A percentile compares a stretch with the other conserved stretches of the same genome.
phyloP scores from a whole-genome alignment of 495 filamentous ascomycete genomes.

The Neurospora sublineolata region DNA sequence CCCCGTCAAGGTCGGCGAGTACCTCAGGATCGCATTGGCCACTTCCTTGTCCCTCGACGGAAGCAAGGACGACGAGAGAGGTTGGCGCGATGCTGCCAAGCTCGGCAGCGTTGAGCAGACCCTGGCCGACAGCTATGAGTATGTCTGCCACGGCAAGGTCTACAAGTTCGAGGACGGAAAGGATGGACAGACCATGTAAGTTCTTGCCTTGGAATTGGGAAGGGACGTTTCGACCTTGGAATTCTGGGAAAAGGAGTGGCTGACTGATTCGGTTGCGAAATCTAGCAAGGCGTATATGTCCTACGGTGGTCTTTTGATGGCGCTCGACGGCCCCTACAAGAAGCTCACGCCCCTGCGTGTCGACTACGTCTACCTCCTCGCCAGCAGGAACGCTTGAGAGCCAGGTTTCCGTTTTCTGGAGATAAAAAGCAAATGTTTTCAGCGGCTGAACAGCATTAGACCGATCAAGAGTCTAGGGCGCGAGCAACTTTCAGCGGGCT shows the following conservation, averaged over 20 bases:
- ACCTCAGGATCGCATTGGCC: constrained; percentile 66
- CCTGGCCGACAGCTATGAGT: constrained; percentile 87
- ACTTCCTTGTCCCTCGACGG: constrained; percentile 81
- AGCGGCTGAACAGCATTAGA: not conserved
- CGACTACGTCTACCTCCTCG: constrained; percentile 84
- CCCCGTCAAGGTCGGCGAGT: constrained; percentile 59
- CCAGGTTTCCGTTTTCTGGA: not conserved
- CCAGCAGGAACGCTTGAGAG: constrained; percentile 17
- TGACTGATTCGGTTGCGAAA: constrained; percentile 10
- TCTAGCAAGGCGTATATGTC: constrained; percentile 80
- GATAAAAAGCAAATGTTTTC: not conserved
- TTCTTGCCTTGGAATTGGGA: constrained; percentile 4
- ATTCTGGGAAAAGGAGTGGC: not conserved
- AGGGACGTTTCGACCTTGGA: not conserved
- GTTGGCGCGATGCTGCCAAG: constrained; percentile 69
- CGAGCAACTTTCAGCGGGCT: not conserved
- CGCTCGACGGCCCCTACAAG: constrained; percentile 88
- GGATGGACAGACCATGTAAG: constrained; percentile 75
- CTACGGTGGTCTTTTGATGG: constrained; percentile 83
- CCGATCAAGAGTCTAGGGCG: not conserved
- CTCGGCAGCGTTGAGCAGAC: constrained; percentile 46
- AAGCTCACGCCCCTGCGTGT: constrained; percentile 82
- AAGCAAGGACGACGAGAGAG: constrained; percentile 50
- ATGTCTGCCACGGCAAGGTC: constrained; percentile 94
- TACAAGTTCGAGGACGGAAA: constrained; percentile 89